Evolutionary conservation across 2,329 filamentous ascomycete species (phyloP).

Genomic region (Pochonia chlamydosporia): DNA sequence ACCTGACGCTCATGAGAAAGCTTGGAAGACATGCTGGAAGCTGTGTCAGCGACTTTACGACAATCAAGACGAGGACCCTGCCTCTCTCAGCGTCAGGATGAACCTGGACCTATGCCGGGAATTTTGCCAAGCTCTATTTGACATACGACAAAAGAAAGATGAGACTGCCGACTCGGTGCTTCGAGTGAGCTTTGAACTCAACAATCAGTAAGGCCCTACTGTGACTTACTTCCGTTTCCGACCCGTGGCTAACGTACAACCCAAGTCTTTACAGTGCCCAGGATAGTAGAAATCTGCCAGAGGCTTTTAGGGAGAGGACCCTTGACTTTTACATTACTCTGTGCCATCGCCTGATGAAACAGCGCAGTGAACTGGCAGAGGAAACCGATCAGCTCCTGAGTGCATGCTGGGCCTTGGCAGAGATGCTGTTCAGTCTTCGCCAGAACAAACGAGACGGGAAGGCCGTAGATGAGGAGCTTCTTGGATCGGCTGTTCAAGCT

Average conservation of each 20-base stretch:
- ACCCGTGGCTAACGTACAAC: slow-evolving; percentile 17
- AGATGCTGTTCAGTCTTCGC: slow-evolving; percentile 87
- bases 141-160: slow-evolving; percentile 71
- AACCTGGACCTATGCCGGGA: slow-evolving; percentile 85
- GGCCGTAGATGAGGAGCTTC: slow-evolving; percentile 71
- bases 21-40: slow-evolving; percentile 92
- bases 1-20: slow-evolving; percentile 74
- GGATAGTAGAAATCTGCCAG: slow-evolving; percentile 69
- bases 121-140: slow-evolving; percentile 88
- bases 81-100: slow-evolving; percentile 60
- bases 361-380: slow-evolving; percentile 68
- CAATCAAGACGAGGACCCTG: slow-evolving; percentile 65
- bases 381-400: slow-evolving; percentile 80
- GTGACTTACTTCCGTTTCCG: not conserved
- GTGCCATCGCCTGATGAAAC: slow-evolving; percentile 95
- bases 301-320: slow-evolving; percentile 82
- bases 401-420: slow-evolving; percentile 84
- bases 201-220: slow-evolving; percentile 65
- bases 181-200: slow-evolving; percentile 88
- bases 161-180: slow-evolving; percentile 80
- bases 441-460: slow-evolving; percentile 74
- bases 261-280: slow-evolving; percentile 78
- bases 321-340: slow-evolving; percentile 92
- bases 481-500: slow-evolving; percentile 83
- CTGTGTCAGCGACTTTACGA: slow-evolving; percentile 86